Evolutionary conservation across 2,329 filamentous ascomycete genomes (phyloP).

Genomic region (Geosmithia flava): DNA sequence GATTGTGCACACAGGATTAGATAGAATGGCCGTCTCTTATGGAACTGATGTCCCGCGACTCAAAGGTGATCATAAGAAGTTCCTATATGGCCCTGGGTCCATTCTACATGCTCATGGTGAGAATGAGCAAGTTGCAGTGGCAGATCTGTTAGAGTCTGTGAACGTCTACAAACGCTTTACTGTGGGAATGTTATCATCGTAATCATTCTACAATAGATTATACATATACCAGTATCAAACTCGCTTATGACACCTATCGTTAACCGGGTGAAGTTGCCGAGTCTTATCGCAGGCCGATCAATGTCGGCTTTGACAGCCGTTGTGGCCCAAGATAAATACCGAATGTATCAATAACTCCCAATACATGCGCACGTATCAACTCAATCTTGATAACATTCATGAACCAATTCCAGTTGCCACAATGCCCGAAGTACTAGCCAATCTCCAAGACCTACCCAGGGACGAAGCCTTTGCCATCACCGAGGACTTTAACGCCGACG

Average conservation of each 20-base stretch:
- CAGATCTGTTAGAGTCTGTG: conserved; percentile 6
- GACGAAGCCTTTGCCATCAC: conserved; percentile 3
- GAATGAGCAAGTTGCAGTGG: conserved; percentile 6
- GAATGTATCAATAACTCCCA: too few species aligned
- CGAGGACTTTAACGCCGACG: conserved; percentile 7
- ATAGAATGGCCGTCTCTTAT: conserved; percentile 6
- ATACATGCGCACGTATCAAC: too few species aligned
- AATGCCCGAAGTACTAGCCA: neutral
- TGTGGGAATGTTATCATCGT: neutral
- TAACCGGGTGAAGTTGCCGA: too few species aligned
- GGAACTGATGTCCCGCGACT: conserved; percentile 8
- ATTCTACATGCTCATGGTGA: conserved; percentile 8
- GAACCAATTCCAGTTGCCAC: neutral
- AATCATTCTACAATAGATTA: neutral
- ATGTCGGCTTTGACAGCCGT: too few species aligned
- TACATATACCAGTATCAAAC: too few species aligned
- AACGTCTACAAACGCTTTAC: conserved; percentile 6
- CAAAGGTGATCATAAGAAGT: conserved; percentile 6
- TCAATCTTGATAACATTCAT: too few species aligned
- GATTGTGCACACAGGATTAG: conserved; percentile 4
- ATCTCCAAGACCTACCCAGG: neutral
- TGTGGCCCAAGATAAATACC: too few species aligned
- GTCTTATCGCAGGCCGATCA: too few species aligned
- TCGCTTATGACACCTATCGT: too few species aligned
- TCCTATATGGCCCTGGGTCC: conserved; percentile 8